Evolutionary conservation across 2,329 filamentous ascomycete species (phyloP), one percentile per base, ranked within the genome.

Genomic region (Phyllosticta citriasiana): DNA sequence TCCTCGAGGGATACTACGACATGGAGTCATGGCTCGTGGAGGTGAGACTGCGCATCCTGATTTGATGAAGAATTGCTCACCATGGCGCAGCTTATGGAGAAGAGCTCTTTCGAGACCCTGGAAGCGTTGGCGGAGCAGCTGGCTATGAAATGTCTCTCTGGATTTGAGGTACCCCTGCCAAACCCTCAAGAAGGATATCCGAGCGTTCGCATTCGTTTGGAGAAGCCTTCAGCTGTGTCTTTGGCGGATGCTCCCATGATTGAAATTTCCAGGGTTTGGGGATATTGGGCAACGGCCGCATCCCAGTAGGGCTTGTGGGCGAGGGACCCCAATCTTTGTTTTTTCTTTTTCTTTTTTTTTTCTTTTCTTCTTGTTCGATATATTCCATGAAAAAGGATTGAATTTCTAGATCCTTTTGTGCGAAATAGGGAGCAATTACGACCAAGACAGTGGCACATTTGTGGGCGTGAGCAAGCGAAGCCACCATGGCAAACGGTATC

Each of bases 161-260:
- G 14, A 47, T 71, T 76, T 64, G 69, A 70, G 47, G 80, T 81
- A 73, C 78, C 78, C 62, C 75, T 91, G 57, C 40, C 40, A 16
- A n/a, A n/a, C 40, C 12, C 14, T 7, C 40, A 7, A 47, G 40
- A 19, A n/a, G 40, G 40, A 4, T n/a, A n/a, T n/a, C 40, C 40
- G 7, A 16, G 40, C 14, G 40, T 47, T 14, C 81, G 78, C 63
- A 79, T 91, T 47, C 76, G 77, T 25, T 75, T 91, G 57, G 84
- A 86, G 72, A 91, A 91, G 75, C 88, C 88, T 2, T 84, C 86
- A 12, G 88, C 88, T 0, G 85, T 91, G 22, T 82, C 84, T 0
- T 83, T 88, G 67, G 88, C 88, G 1, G 88, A 90, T 65, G 86
- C 84, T 10, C 87, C 88, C 0, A 79, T 81, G 4, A 84, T 91